phyloP scores from a whole-genome alignment of 1,284 basidiomycete genomes.

The Apiotrichum laibachii region DNA sequence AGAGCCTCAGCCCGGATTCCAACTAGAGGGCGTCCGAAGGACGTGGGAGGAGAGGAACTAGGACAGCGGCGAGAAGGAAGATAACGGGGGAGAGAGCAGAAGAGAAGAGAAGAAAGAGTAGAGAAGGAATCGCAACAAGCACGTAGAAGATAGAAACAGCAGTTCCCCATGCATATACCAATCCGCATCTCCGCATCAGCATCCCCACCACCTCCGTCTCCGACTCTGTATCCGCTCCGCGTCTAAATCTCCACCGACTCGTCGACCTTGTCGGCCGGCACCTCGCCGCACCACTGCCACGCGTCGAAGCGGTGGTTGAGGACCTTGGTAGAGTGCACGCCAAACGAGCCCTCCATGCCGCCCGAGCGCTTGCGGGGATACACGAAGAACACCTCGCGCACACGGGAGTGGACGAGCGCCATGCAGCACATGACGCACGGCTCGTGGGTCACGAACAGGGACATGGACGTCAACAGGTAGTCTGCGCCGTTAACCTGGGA shows the following conservation, averaged over 20 bases:
- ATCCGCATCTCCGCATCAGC: too few species aligned
- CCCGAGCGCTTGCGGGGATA: constrained; percentile 62
- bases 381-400: constrained; percentile 76
- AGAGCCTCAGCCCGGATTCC: constrained; percentile 45
- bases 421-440: constrained; percentile 95
- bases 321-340: constrained; percentile 69
- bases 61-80: too few species aligned
- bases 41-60: too few species aligned
- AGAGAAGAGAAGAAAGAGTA: too few species aligned
- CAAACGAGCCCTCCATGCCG: constrained; percentile 52
- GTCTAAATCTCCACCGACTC: constrained; percentile 15
- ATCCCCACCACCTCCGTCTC: too few species aligned
- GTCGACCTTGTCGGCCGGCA: constrained; percentile 24
- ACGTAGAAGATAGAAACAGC: too few species aligned
- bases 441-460: constrained; percentile 85
- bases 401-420: constrained; percentile 85
- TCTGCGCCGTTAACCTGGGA: constrained; percentile 62
- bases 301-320: constrained; percentile 82
- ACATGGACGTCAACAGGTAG: constrained; percentile 78
- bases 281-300: constrained; percentile 43
- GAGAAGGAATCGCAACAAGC: too few species aligned
- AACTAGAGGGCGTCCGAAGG: too few species aligned
- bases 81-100: too few species aligned
- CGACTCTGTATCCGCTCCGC: too few species aligned
- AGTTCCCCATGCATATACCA: neutral